Evolutionary conservation across 2,329 filamentous ascomycete genomes (phyloP).

Genomic region (Fonsecaea multimorphosa): DNA sequence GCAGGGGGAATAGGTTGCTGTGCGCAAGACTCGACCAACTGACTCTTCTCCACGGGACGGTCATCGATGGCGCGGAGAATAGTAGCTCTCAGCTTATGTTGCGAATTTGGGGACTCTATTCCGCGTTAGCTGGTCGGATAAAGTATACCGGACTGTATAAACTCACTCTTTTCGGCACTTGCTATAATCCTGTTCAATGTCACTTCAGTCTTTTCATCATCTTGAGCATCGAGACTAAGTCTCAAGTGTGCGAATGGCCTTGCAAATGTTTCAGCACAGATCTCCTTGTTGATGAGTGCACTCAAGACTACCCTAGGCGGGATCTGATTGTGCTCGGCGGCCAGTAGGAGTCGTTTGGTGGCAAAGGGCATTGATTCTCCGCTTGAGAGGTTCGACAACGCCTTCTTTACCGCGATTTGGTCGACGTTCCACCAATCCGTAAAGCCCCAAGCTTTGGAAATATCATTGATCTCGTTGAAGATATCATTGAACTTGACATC

Average conservation of each 20-base stretch:
- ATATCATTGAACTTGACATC: not conserved
- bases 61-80: conserved; percentile 1
- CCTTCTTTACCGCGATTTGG: not conserved
- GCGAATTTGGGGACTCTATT: not conserved
- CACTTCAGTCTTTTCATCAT: not conserved
- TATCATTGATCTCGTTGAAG: not conserved
- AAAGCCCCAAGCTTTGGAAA: not conserved
- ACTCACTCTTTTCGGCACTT: not conserved
- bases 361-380: not conserved
- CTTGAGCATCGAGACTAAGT: not conserved
- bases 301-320: not conserved
- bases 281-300: not conserved
- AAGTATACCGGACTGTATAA: not conserved
- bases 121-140: not conserved
- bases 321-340: not conserved
- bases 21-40: not conserved
- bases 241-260: not conserved
- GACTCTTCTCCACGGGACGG: not conserved
- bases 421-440: not conserved
- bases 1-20: not conserved
- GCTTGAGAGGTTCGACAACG: not conserved
- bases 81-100: not conserved
- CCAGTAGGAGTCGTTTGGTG: not conserved
- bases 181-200: not conserved
- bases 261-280: not conserved